phyloP scores from a whole-genome alignment of 1,284 basidiomycete genomes.

The Phaffia rhodozyma region DNA sequence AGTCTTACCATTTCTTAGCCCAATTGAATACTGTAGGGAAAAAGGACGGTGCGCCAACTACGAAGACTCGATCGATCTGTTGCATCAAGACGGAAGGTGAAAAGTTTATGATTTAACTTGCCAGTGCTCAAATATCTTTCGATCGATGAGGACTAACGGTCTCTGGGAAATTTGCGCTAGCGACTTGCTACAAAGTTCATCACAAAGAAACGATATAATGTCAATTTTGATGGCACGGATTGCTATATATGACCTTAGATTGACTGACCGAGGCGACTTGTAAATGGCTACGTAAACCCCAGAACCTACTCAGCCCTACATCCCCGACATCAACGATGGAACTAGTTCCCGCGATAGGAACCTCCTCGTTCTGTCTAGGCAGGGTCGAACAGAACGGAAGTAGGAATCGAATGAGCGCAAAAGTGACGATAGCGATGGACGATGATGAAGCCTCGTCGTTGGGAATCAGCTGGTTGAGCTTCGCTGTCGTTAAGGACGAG shows the following conservation, averaged over 20 bases:
- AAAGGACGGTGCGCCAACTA: slow-evolving; percentile 18
- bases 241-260: not conserved
- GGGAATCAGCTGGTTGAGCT: slow-evolving; percentile 8
- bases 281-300: slow-evolving; percentile 13
- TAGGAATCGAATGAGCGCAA: slow-evolving; percentile 16
- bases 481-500: slow-evolving; percentile 15
- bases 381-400: slow-evolving; percentile 13
- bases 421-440: slow-evolving; percentile 16
- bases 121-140: not conserved
- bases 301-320: slow-evolving; percentile 16
- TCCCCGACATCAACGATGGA: slow-evolving; percentile 16
- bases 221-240: no score
- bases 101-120: not conserved
- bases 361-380: not conserved
- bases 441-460: slow-evolving; percentile 11
- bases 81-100: not conserved
- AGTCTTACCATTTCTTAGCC: slow-evolving; percentile 17
- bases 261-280: not conserved
- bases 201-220: no score
- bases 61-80: slow-evolving; percentile 18
- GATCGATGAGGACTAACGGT: slow-evolving; percentile 2
- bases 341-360: slow-evolving; percentile 9
- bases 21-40: slow-evolving; percentile 19
- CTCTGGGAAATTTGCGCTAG: slow-evolving; percentile 18
- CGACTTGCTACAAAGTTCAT: slow-evolving; percentile 13